Evolutionary conservation across 129 eudicot genomes (phyloP), one percentile per base, ranked within the genome.

Genomic region (Centrapalus pauciflorus): DNA sequence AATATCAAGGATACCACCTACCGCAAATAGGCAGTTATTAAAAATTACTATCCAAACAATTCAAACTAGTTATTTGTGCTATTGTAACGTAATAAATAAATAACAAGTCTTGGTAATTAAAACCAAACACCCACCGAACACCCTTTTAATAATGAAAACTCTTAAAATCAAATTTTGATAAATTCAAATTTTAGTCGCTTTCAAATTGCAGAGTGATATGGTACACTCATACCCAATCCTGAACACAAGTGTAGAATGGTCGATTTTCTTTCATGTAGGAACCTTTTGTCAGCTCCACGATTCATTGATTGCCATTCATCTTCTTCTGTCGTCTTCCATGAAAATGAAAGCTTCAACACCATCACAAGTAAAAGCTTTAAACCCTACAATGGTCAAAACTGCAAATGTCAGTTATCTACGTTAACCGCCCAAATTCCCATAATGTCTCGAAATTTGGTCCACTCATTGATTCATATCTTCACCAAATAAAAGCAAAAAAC

Each of bases 181-280:
- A n/a, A n/a, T n/a, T n/a, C n/a, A n/a, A n/a, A n/a, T n/a, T n/a
- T 13, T 58, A 11, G 30, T 48, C 64, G 12, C 66, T 55, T 61
- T 73, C 52, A 7, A 33, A 4, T 13, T n/a, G 59, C 14, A 74
- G 23, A 65, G 60, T 74, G 66, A 74, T 74, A 74, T 74, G 79
- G 79, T 74, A 74, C 79, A 74, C 79, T 49, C 79, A 56, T 55
- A 65, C 30, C 79, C 79, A 74, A 74, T 74, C 79, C 73, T 74
- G 4, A 61, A 72, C 29, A 11, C 77, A 43, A 64, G 12, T 46
- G 12, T 46, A 35, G 26, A n/a, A 67, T 51, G 72, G 54, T 14
- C 64, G 41, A 28, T 29, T 2, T 46, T 8, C 3, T 37, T 69
- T 38, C 64, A 55, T 30, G 60, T 57, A 27, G 32, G 23, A 6